Evolutionary conservation across 768 basidiomycete genomes (phyloP).

Genomic region (Tylopilus felleus): DNA sequence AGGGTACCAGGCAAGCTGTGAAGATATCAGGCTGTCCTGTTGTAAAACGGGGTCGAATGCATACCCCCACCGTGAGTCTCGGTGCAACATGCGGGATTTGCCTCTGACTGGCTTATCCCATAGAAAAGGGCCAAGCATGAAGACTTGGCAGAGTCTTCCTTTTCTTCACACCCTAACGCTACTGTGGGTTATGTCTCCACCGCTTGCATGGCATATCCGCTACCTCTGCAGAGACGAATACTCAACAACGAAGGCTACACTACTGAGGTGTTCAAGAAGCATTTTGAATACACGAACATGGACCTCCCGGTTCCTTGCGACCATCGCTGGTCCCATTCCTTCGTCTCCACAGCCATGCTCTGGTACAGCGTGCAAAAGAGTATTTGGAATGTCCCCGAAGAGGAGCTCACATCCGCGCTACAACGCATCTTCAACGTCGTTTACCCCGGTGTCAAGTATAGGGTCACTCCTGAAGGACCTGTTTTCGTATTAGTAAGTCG

Average conservation of each 20-base stretch:
- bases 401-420: not conserved
- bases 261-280: not conserved
- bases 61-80: not conserved
- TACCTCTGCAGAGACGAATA: not conserved
- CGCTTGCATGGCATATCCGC: not conserved
- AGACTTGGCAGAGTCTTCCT: not conserved
- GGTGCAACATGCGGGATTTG: too few species aligned
- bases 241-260: not conserved
- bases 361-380: constrained; percentile 2
- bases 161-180: not conserved
- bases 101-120: not conserved
- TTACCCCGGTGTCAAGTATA: not conserved
- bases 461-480: not conserved
- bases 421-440: constrained; percentile 3
- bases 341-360: constrained; percentile 5
- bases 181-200: too few species aligned
- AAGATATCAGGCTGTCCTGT: not conserved
- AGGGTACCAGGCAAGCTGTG: too few species aligned
- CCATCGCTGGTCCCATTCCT: constrained; percentile 1
- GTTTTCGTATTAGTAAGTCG: not conserved
- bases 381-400: not conserved
- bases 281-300: not conserved
- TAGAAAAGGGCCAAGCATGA: not conserved
- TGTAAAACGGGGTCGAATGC: not conserved
- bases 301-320: constrained; percentile 4